Base-by-base conservation (phyloP, 768 basidiomycete genomes). In the Pisolithus tinctorius region DNA sequence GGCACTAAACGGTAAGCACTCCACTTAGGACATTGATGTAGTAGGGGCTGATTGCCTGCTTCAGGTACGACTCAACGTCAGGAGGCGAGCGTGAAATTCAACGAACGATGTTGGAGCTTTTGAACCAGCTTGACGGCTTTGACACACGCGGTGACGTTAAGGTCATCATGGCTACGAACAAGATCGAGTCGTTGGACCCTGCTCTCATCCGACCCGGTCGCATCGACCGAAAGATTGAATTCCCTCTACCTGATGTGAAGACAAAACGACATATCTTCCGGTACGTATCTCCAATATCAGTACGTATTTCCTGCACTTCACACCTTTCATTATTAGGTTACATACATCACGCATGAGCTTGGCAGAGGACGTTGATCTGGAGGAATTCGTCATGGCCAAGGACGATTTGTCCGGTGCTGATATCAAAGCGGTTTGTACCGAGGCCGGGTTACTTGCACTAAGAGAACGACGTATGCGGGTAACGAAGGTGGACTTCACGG, bases 151-250 rank as follows among this genome's bases (percentile, higher is more conserved):
- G 95, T n/a, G 96, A 98, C 64, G 94, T 99, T 52, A 99, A 98
- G 71, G 95, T 99, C 58, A 97, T 99, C 68, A 98, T 98, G 96
- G 96, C 96, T 11, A 99, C 96, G 5, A 99, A 99, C 73, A 85
- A 80, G 71, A 99, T 99, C 60, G 95, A 98, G 67, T 85, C 92
- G 3, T 80, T 99, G 27, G 96, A 99, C 69, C 96, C 96, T 49
- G 96, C 96, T 16, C 83, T 99, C 54, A 96, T 99, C 63, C 89
- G 96, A 47, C 96, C 96, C 5, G 96, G 96, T 44, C 92, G 96
- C 62, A 98, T 99, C 56, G 96, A 99, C 63, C 82, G 96, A 48
- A 99, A 99, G 76, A 99, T 99, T 47, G 96, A 96, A 66, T 96
- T 95, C 75, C 94, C 93, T 14, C 71, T 98, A 30, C 96, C 96